Conservation (phyloP, 140 eudicot species). For the Oenanthe javanica region DNA sequence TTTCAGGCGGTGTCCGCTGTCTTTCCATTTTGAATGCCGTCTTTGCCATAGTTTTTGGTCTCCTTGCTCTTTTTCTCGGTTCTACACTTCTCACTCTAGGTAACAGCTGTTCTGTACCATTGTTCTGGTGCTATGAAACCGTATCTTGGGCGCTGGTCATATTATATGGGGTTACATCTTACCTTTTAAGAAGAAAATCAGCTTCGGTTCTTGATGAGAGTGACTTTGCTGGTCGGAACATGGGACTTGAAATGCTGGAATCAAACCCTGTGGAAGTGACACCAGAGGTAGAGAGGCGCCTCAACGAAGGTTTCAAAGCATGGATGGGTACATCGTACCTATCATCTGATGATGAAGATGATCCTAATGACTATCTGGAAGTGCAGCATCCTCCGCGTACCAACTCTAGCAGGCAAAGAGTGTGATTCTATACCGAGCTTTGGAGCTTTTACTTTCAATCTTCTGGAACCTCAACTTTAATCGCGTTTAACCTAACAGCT, state of each 20-base stretch:
- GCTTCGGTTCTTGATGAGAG: constrained; percentile 56
- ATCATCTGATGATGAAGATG: constrained; percentile 83
- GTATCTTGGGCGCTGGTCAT: constrained; percentile 76
- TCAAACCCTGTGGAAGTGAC: constrained; percentile 52
- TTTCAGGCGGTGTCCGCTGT: constrained; percentile 89
- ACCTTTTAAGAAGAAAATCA: constrained; percentile 64
- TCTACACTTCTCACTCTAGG: constrained; percentile 84
- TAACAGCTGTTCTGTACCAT: constrained; percentile 77
- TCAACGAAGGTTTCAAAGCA: constrained; percentile 74
- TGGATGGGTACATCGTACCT: constrained; percentile 93
- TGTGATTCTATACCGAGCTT: constrained; percentile 15
- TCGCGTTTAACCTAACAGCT: not conserved
- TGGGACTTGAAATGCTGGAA: constrained; percentile 90
- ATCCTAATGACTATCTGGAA: constrained; percentile 44
- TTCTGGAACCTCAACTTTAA: not conserved
- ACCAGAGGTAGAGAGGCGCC: constrained; percentile 89
- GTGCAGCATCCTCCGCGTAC: constrained; percentile 22
- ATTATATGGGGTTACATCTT: constrained; percentile 62
- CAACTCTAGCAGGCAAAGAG: constrained; percentile 52
- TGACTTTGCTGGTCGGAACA: constrained; percentile 45
- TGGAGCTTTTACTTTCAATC: not conserved
- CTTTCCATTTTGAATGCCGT: constrained; percentile 67
- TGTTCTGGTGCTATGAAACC: constrained; percentile 93
- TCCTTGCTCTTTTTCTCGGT: constrained; percentile 83
- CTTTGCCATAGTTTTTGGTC: constrained; percentile 59